Evolutionary conservation across 352 stramenopile genomes (phyloP).

Genomic region (Globisporangium splendens): DNA sequence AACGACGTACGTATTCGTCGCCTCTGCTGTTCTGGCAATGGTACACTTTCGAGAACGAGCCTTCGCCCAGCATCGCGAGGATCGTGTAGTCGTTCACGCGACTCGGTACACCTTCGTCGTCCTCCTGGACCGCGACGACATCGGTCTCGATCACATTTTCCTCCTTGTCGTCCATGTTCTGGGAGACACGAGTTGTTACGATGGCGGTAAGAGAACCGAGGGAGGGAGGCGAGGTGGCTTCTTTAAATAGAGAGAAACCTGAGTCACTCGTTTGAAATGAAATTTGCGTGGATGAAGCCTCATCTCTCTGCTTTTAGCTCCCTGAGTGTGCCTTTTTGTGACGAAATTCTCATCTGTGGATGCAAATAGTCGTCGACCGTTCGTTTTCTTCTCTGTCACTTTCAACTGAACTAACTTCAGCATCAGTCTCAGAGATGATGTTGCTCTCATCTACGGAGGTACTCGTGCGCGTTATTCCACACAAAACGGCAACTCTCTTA

Average conservation of each 20-base stretch:
- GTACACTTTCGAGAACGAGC: slow-evolving; percentile 80
- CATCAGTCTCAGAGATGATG: too few species aligned
- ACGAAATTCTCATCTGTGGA: too few species aligned
- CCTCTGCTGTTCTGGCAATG: slow-evolving; percentile 45
- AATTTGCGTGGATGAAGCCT: too few species aligned
- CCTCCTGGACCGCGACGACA: slow-evolving; percentile 50
- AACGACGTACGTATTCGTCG: slow-evolving; percentile 57
- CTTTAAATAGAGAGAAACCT: slow-evolving; percentile 1
- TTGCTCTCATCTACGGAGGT: not conserved
- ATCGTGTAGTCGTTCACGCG: slow-evolving; percentile 78
- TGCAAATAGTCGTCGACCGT: too few species aligned
- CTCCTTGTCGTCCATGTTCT: not conserved
- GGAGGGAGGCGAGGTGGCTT: not conserved
- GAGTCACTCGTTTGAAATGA: too few species aligned
- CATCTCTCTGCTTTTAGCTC: too few species aligned
- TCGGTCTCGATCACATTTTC: slow-evolving; percentile 67
- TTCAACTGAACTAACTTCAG: too few species aligned
- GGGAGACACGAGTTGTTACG: not conserved
- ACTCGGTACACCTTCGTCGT: slow-evolving; percentile 52
- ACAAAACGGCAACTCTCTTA: not conserved
- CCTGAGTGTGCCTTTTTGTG: too few species aligned
- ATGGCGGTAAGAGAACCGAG: not conserved
- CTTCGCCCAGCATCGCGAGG: slow-evolving; percentile 57
- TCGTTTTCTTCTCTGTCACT: too few species aligned
- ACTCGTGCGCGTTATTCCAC: not conserved